Evolutionary conservation across 2,329 filamentous ascomycete genomes (phyloP).

Genomic region (Colletotrichum sp.): DNA sequence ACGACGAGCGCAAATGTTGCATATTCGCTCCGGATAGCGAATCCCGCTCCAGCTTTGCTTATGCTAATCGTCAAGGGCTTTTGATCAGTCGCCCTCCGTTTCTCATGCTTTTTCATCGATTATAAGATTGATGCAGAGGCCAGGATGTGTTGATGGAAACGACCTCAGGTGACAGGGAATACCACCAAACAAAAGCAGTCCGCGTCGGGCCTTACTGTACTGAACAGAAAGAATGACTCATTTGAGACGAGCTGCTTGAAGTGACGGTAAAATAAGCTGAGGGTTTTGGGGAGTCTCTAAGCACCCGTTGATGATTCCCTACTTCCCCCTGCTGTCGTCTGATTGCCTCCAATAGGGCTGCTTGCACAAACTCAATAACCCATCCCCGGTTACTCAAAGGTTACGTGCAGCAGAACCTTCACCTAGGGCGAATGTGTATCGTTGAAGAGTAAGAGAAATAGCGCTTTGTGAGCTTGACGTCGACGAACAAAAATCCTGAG

Average conservation of each 20-base stretch:
- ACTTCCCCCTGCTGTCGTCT: background rate
- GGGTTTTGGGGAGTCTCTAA: background rate
- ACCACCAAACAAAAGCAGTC: background rate
- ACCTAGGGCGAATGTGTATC: background rate
- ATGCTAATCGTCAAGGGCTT: background rate
- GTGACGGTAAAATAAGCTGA: background rate
- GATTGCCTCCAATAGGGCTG: background rate
- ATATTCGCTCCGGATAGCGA: background rate
- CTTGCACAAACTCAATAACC: background rate
- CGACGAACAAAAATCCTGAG: fast-evolving
- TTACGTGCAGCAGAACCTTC: background rate
- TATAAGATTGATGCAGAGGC: background rate
- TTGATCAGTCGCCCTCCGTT: background rate
- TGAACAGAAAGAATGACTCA: background rate
- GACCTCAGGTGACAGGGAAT: background rate
- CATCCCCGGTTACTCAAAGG: background rate
- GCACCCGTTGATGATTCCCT: background rate
- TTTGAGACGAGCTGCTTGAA: background rate
- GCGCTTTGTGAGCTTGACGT: background rate
- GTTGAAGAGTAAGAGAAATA: background rate
- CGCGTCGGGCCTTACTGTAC: background rate
- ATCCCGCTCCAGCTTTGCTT: background rate
- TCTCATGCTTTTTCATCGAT: background rate
- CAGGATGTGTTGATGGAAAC: background rate
- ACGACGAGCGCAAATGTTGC: background rate